These are phyloP conservation scores for Stephanocyclus meneghinianus DNA, from an alignment of 352 stramenopile genomes.

Conservation along the genomic window DNA sequence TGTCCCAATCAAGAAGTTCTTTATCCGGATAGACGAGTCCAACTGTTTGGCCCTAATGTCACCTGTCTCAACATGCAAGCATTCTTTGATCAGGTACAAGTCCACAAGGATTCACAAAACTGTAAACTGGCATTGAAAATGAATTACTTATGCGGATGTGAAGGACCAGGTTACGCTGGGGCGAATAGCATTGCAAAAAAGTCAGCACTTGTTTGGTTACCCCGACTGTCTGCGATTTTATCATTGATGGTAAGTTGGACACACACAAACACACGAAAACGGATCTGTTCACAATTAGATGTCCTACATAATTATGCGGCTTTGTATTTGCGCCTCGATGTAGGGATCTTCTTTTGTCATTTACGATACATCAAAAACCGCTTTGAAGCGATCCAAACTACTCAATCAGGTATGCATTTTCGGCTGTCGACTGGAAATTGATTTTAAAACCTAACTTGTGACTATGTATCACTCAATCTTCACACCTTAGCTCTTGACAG, in stretches of 20 bases:
- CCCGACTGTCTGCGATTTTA: conserved; percentile 13
- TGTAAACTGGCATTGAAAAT: conserved; percentile 18
- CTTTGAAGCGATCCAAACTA: conserved; percentile 10
- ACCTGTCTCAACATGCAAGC: conserved; percentile 10
- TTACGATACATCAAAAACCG: conserved; percentile 6
- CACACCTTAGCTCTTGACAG: background rate
- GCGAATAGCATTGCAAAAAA: conserved; percentile 15
- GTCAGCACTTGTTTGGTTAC: conserved; percentile 15
- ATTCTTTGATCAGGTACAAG: conserved; percentile 10
- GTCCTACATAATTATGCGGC: too few relatives aligned
- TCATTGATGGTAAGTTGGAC: conserved; percentile 3
- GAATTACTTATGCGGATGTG: conserved; percentile 27
- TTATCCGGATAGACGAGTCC: conserved; percentile 11
- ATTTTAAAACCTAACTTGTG: background rate
- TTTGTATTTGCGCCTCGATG: background rate
- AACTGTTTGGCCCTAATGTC: conserved; percentile 6
- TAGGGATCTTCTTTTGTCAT: conserved; percentile 21
- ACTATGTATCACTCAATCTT: background rate
- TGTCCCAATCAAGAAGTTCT: conserved; percentile 15
- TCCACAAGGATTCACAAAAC: conserved; percentile 3
- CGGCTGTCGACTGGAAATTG: background rate
- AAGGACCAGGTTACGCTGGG: conserved; percentile 20
- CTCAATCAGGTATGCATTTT: conserved; percentile 8
- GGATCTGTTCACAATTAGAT: background rate
- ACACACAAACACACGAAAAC: background rate